Conservation (phyloP, 2,329 filamentous ascomycete species). For the Penicillium sp. region DNA sequence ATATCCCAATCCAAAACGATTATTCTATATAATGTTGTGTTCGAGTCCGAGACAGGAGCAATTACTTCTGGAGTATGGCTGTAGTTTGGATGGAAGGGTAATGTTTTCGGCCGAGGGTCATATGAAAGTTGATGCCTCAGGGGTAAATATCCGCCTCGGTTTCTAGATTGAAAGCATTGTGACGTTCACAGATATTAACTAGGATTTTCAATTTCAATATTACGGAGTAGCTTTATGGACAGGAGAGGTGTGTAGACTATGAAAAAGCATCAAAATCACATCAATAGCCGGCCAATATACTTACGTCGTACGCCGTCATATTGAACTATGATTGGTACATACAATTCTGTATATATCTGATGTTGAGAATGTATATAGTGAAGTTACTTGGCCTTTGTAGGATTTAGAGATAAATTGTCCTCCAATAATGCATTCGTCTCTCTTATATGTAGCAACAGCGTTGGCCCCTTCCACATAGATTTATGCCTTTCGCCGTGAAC, state of each 20-base stretch:
- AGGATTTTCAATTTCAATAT: neutral
- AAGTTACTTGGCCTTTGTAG: neutral
- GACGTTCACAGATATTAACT: neutral
- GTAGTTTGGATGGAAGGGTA: neutral
- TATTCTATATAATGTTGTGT: neutral
- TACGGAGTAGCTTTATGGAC: neutral
- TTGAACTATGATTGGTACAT: neutral
- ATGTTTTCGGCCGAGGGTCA: neutral
- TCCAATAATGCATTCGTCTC: neutral
- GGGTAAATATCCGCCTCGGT: neutral
- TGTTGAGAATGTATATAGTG: neutral
- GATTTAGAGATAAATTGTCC: neutral
- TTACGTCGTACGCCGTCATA: neutral
- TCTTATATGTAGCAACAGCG: too few species aligned
- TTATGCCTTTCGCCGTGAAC: neutral
- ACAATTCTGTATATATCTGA: neutral
- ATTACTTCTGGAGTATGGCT: neutral
- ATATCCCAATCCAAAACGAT: neutral
- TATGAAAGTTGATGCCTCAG: neutral
- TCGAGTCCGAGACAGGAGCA: neutral
- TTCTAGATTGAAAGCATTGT: neutral
- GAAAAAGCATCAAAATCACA: neutral
- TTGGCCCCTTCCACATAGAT: neutral
- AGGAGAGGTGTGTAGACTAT: neutral
- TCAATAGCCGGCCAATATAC: neutral